phyloP scores from a whole-genome alignment of 2,329 filamentous ascomycete species.

The Cytospora leucostoma region DNA sequence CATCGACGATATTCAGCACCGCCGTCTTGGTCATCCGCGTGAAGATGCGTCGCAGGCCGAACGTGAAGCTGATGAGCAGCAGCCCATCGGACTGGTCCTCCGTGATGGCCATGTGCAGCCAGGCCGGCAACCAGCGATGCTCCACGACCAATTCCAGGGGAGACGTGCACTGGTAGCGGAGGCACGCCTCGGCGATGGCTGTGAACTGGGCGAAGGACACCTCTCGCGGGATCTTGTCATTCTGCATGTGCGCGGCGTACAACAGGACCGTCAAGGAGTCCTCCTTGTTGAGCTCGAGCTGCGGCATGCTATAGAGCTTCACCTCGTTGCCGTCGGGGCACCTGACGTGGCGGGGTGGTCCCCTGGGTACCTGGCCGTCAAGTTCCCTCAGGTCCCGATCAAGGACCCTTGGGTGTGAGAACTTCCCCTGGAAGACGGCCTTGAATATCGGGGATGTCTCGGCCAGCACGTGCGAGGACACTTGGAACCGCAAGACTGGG shows the following conservation, averaged over 20 bases:
- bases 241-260: constrained; percentile 54
- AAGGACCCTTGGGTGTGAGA: constrained; percentile 22
- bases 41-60: constrained; percentile 52
- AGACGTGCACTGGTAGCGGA: constrained; percentile 53
- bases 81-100: constrained; percentile 53
- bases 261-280: constrained; percentile 49
- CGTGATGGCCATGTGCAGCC: constrained; percentile 47
- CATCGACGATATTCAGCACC: constrained; percentile 48
- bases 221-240: constrained; percentile 47
- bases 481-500: constrained; percentile 51
- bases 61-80: constrained; percentile 55
- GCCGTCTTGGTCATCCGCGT: constrained; percentile 51
- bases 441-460: constrained; percentile 56
- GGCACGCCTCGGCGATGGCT: constrained; percentile 52
- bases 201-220: constrained; percentile 53
- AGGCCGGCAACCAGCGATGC: constrained; percentile 53
- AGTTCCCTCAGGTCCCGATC: constrained; percentile 38
- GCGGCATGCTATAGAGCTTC: constrained; percentile 55
- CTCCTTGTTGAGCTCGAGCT: constrained; percentile 47
- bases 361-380: constrained; percentile 38
- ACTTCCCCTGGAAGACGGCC: constrained; percentile 43
- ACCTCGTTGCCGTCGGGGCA: constrained; percentile 48
- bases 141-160: constrained; percentile 54
- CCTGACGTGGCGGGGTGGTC: constrained; percentile 38
- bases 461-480: constrained; percentile 52